Percentiles rank a stretch among this genome's conserved stretches.
phyloP scores from a whole-genome alignment of 2,329 filamentous ascomycete species.

The Sclerotinia trifoliorum region DNA sequence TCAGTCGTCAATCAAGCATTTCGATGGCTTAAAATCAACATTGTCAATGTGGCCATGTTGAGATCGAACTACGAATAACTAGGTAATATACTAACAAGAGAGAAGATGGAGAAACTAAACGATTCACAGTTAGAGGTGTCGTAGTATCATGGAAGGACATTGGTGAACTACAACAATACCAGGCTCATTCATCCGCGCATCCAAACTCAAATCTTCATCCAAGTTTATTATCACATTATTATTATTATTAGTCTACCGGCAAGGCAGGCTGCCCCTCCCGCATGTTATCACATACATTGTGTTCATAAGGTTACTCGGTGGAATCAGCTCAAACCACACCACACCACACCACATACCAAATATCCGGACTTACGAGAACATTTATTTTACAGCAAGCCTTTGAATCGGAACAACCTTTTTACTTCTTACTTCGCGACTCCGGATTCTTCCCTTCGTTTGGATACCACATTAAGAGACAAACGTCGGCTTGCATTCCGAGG shows the following conservation, averaged over 20 bases:
- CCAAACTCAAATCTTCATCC: neutral
- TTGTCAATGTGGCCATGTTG: neutral
- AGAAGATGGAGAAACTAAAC: neutral
- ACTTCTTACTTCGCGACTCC: neutral
- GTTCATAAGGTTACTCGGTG: neutral
- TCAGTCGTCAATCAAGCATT: neutral
- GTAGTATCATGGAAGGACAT: neutral
- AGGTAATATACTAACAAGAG: neutral
- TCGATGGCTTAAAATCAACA: neutral
- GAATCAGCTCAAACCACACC: neutral
- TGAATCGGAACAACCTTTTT: neutral
- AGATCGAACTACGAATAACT: neutral
- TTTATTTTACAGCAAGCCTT: neutral
- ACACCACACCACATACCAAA: neutral
- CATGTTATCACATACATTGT: neutral
- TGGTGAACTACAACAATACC: neutral
- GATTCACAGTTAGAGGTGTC: constrained; percentile 8
- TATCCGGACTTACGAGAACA: neutral
- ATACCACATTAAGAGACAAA: neutral
- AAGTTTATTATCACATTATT: neutral
- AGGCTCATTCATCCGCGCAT: neutral
- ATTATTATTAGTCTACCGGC: neutral
- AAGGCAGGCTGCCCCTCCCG: neutral
- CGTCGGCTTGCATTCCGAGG: constrained; percentile 10
- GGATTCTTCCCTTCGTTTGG: neutral